Percentiles rank a stretch among this genome's conserved stretches.
phyloP scores from a whole-genome alignment of 2,329 filamentous ascomycete genomes.

The Pseudogymnoascus sp. region DNA sequence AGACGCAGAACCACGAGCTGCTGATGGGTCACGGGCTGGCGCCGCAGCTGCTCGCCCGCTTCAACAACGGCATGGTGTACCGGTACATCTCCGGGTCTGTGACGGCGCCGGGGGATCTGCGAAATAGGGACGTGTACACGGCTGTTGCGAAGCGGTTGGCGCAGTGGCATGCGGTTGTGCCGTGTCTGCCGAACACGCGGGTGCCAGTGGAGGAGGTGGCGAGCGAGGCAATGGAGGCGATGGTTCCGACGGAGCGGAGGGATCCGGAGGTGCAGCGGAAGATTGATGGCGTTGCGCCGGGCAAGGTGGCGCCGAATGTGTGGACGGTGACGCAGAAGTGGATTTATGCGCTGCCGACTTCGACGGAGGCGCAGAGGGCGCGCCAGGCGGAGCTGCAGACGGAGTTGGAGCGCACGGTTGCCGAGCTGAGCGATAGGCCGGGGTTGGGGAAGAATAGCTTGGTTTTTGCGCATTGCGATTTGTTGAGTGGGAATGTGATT shows the following conservation, averaged over 20 bases:
- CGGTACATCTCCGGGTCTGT: slow-evolving; percentile 77
- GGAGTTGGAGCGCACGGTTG: slow-evolving; percentile 65
- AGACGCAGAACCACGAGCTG: slow-evolving; percentile 72
- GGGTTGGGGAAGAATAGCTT: slow-evolving; percentile 72
- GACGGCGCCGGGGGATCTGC: slow-evolving; percentile 73
- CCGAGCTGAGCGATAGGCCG: slow-evolving; percentile 65
- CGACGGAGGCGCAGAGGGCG: slow-evolving; percentile 59
- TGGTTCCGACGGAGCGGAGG: slow-evolving; percentile 26
- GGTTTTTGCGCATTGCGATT: slow-evolving; percentile 90
- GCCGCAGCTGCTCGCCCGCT: slow-evolving; percentile 79
- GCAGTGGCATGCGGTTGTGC: slow-evolving; percentile 80
- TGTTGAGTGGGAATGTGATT: slow-evolving; percentile 95
- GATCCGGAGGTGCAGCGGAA: slow-evolving; percentile 34
- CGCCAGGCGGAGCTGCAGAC: slow-evolving; percentile 62
- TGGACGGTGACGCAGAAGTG: slow-evolving; percentile 97
- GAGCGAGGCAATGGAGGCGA: slow-evolving; percentile 21
- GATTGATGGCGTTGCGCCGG: slow-evolving; percentile 49
- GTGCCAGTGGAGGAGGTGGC: slow-evolving; percentile 25
- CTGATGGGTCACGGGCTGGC: slow-evolving; percentile 78
- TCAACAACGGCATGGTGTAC: slow-evolving; percentile 94
- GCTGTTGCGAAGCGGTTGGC: slow-evolving; percentile 79
- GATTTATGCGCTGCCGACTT: slow-evolving; percentile 75
- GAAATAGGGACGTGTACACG: slow-evolving; percentile 66
- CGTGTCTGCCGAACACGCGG: slow-evolving; percentile 41
- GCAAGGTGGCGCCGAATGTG: slow-evolving; percentile 72